Base-by-base conservation (phyloP, 164 flowering plant species). In the Vitis amurensis region DNA sequence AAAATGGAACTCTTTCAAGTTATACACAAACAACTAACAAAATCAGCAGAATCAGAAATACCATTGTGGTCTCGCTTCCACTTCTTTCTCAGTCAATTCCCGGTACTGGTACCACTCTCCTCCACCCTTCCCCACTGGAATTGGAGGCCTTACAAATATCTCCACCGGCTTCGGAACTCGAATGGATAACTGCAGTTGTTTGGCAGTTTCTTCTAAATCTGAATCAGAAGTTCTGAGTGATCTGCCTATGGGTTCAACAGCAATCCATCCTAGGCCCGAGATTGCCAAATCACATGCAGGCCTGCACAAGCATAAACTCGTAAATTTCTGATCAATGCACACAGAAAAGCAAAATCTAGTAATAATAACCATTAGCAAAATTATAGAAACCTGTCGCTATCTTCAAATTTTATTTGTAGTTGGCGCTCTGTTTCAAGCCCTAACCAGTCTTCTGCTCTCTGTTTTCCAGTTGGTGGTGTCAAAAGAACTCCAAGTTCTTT, bases 221-320 rank as follows among this genome's bases (percentile, higher is more conserved):
- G 74, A 29, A 65, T 74, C 78, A 10, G 82, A 63, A 58, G 10
- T 64, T 23, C 53, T 75, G 0, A 14, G 58, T 12, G 73, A 66
- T 68, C 66, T 72, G 55, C 78, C 64, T 10, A 71, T 56, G 9
- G 88, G 88, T 48, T 90, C 96, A 52, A 95, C 79, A 2, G 83
- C 61, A 55, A 95, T 87, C 99, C 99, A 95, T 72, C 99, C 99
- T 7, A 95, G 77, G 69, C 99, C 99, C 0, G 99, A 93, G 71
- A 95, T 90, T 44, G 98, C 98, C 69, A 95, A 78, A 79, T 95
- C 99, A 72, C 89, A 86, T n/a, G 84, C 89, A 55, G 98, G 97
- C 77, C 99, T 95, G 85, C 68, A 11, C 51, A 78, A 60, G 66
- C 27, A 23, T 23, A 1, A 23, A 23, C 27, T 23, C 27, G 0